phyloP scores from a whole-genome alignment of 2,329 filamentous ascomycete genomes.

The Fusarium fujikuroi region DNA sequence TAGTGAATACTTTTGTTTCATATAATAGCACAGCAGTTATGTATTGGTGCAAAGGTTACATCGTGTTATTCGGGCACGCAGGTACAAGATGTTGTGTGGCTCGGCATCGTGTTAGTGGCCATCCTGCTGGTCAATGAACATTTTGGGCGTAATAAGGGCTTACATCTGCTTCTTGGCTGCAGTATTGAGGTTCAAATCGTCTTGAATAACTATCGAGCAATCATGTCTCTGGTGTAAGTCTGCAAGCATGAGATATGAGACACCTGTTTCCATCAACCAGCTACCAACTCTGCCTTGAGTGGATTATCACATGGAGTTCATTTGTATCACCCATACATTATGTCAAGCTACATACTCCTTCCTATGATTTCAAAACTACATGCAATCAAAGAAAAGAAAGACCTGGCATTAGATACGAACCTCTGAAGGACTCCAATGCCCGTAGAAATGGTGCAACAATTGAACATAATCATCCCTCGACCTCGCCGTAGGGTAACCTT shows the following conservation, averaged over 20 bases:
- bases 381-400: rapidly evolving
- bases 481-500: neutral
- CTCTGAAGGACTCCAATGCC: too few relatives aligned
- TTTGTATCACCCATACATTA: neutral
- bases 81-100: conserved; percentile 9
- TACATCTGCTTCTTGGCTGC: neutral
- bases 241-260: neutral
- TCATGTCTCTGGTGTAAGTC: neutral
- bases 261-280: too few relatives aligned
- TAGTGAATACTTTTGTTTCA: neutral
- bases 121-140: neutral
- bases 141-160: neutral
- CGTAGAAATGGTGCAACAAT: neutral
- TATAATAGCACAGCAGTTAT: rapidly evolving
- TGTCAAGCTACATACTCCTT: neutral
- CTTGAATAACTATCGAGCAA: neutral
- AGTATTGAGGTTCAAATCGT: neutral
- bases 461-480: neutral
- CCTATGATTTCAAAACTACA: too few relatives aligned
- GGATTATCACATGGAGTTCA: rapidly evolving
- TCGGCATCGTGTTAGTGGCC: conserved; percentile 6
- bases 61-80: conserved; percentile 7
- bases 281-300: rapidly evolving
- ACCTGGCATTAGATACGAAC: rapidly evolving
- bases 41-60: neutral